These are phyloP conservation scores for Echinosophora koreensis DNA, from an alignment of 306 rosid species.

Conservation along the genomic window DNA sequence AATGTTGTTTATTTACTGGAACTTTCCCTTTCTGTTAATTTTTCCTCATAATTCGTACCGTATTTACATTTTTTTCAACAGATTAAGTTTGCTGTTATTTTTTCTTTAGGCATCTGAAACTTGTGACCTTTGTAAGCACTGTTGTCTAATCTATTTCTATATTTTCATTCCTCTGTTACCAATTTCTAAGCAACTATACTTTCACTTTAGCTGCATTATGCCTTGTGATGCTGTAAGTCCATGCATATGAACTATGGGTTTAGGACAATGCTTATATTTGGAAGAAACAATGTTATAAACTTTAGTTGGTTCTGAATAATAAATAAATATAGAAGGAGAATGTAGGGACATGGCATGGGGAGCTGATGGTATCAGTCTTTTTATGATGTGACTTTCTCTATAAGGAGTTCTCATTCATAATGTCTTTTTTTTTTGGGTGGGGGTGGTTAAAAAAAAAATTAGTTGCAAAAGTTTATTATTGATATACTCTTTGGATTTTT, in stretches of 20 bases:
- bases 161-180: not conserved
- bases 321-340: conserved; percentile 1
- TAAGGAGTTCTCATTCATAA: not conserved
- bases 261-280: not conserved
- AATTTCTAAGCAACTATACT: conserved; percentile 29
- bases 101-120: conserved; percentile 55
- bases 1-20: not conserved
- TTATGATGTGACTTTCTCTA: conserved; percentile 21
- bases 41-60: conserved; percentile 9
- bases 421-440: not conserved
- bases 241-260: too few relatives aligned
- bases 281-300: too few relatives aligned
- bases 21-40: not conserved
- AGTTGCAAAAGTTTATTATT: conserved; percentile 5
- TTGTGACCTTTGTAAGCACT: conserved; percentile 39
- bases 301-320: too few relatives aligned
- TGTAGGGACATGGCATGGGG: too few relatives aligned
- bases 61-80: not conserved
- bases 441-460: not conserved
- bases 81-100: conserved; percentile 3
- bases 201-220: conserved; percentile 17
- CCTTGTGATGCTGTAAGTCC: not conserved
- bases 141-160: conserved; percentile 31
- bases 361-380: not conserved
- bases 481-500: not conserved